Evolutionary conservation across 1,284 basidiomycete species (phyloP), one percentile per base, ranked within the genome.

Genomic region (Entoloma clypeatum): DNA sequence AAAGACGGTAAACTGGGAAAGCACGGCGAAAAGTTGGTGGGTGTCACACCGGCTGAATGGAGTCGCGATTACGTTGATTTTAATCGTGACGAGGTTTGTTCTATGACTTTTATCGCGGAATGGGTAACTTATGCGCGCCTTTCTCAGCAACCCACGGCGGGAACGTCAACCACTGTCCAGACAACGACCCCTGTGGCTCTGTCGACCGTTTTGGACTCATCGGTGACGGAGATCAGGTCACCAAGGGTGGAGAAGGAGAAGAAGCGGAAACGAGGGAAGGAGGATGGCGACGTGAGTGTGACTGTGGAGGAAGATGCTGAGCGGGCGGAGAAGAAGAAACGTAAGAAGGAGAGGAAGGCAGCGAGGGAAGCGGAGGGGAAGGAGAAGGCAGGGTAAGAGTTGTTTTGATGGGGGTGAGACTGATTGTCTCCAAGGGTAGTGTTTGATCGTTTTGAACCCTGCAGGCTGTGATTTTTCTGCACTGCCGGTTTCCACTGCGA

Each of bases 1-100:
- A 94, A 95, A 72, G 90, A 92, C 18, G 94, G 95, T 42, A 91
- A 94, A 67, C 83, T 99, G 41, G 90, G 95, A 60, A 99, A 94
- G 71, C 88, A 93, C 61, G 96, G 96, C 34, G 87, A 96, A 64
- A 85, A 88, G 58, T 81, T 92, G 45, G 83, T 88, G n/a, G 90
- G 88, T 35, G 79, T 86, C 41, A 99, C 96, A 1, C 96, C 96
- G 7, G 71, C 81, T 16, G 82, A 86, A 46, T 99, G 96, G 96
- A 87, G 78, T 59, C 79, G 82, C 55, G 89, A 89, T 58, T 99
- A 99, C 63, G 79, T 95, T 47, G 95, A 99, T 67, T 98, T 96
- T 58, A 77, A 73, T 50, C 75, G 82, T 39, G 79, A 85, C 35
- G 61, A 66, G 50, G 56, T 55, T 33, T 30, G 50, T 44, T 19